Conservation (phyloP, 139 green algal genomes). For the Coccomyxa sp. region DNA sequence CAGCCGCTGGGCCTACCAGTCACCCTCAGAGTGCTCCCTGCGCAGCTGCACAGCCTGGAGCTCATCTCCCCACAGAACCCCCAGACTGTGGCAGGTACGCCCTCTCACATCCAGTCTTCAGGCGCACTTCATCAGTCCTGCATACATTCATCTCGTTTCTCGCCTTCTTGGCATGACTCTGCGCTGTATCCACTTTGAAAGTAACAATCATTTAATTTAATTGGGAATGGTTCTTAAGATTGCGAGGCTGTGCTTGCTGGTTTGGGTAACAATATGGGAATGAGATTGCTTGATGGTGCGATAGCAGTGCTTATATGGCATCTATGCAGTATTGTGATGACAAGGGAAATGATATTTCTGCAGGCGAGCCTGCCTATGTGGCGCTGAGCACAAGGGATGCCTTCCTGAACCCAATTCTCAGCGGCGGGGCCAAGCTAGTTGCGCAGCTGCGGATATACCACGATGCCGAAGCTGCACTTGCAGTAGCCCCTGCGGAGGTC, state of each 20-base stretch:
- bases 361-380: conserved; percentile 1
- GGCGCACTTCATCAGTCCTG: too few relatives aligned
- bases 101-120: too few relatives aligned
- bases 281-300: too few relatives aligned
- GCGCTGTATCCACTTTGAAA: neutral
- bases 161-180: too few relatives aligned
- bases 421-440: neutral
- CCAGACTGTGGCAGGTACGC: conserved; percentile 1
- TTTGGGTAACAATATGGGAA: too few relatives aligned
- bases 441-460: neutral
- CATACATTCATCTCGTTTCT: too few relatives aligned
- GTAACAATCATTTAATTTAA: neutral
- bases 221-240: neutral
- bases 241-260: neutral
- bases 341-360: neutral
- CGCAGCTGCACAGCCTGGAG: neutral
- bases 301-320: too few relatives aligned
- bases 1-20: conserved; percentile 4
- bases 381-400: neutral
- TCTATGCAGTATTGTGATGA: too few relatives aligned
- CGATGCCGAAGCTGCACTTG: neutral
- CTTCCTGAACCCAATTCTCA: conserved; percentile 8
- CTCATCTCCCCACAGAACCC: neutral
- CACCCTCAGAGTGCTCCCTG: conserved; percentile 9
- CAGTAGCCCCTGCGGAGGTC: neutral